Conservation (phyloP, 2,329 filamentous ascomycete species). For the Talaromyces islandicus region DNA sequence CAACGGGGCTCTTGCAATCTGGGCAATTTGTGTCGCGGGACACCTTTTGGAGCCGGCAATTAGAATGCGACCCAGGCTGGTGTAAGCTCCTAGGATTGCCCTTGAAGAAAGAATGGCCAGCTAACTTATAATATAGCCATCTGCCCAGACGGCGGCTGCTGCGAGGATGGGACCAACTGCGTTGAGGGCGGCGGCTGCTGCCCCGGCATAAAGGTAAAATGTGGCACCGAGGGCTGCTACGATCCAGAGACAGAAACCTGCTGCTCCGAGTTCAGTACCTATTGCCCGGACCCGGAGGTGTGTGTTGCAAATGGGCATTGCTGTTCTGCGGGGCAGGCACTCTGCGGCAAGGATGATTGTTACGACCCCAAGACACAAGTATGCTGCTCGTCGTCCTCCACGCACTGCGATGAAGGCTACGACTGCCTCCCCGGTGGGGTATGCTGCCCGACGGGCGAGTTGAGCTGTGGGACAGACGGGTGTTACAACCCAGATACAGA, state of each 20-base stretch:
- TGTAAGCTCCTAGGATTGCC: not conserved
- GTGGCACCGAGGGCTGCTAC: not conserved
- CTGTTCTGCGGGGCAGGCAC: not conserved
- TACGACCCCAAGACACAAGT: not conserved
- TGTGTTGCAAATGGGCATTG: not conserved
- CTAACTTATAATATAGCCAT: not conserved
- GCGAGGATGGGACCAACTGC: not conserved
- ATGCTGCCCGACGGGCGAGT: not conserved
- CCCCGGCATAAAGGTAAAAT: not conserved
- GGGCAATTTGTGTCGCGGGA: not conserved
- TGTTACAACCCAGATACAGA: not conserved
- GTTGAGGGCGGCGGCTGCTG: not conserved
- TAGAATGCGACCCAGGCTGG: not conserved
- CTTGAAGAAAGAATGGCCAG: not conserved
- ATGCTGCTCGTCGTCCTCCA: not conserved
- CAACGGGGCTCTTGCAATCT: not conserved
- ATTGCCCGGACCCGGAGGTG: not conserved
- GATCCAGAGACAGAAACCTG: not conserved
- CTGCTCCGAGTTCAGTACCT: not conserved
- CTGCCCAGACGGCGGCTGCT: not conserved
- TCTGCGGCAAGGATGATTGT: not conserved
- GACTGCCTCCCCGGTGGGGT: not conserved
- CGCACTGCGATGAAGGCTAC: not conserved
- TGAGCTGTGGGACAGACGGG: not conserved
- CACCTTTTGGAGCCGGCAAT: not conserved